Evolutionary conservation across 2,329 filamentous ascomycete genomes (phyloP).

Genomic region (Tympanopsis confertula): DNA sequence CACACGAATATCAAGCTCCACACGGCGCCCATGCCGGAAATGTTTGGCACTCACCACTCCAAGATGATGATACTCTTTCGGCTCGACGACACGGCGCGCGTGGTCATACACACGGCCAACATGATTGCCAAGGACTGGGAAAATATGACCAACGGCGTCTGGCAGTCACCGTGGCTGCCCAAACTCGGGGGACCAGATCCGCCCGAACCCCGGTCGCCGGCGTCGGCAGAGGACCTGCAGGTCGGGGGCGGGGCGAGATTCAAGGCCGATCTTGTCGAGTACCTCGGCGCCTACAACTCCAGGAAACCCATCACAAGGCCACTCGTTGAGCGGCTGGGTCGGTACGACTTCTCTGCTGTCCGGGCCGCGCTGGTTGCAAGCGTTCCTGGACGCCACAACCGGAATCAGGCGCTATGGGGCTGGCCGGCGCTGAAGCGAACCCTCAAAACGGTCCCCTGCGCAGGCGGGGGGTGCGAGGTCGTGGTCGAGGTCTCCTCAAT

Average conservation of each 20-base stretch:
- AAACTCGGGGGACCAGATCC: conserved; percentile 14
- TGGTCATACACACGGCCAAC: conserved; percentile 82
- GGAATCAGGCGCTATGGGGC: conserved; percentile 56
- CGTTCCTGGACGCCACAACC: conserved; percentile 56
- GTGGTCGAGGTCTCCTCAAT: conserved; percentile 68
- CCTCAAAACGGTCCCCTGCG: conserved; percentile 39
- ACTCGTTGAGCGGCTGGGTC: conserved; percentile 43
- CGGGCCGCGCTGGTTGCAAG: conserved; percentile 67
- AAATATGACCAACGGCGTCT: conserved; percentile 77
- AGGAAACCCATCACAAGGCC: conserved; percentile 36
- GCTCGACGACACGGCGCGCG: conserved; percentile 64
- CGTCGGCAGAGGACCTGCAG: conserved; percentile 8
- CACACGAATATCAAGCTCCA: conserved; percentile 62
- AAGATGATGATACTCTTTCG: conserved; percentile 81
- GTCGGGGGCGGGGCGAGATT: conserved; percentile 59
- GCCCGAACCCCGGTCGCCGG: not conserved
- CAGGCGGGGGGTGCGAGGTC: conserved; percentile 30
- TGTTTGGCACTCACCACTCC: conserved; percentile 74
- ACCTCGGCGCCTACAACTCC: conserved; percentile 58
- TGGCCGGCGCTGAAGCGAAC: conserved; percentile 58
- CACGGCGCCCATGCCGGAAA: conserved; percentile 67
- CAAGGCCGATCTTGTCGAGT: conserved; percentile 63
- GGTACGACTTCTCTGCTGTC: conserved; percentile 60
- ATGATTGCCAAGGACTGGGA: conserved; percentile 82
- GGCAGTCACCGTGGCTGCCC: conserved; percentile 64